Evolutionary conservation across 805 yeast species (phyloP), one percentile per base, ranked within the genome.

Genomic region (Myxozyma kluyveri): DNA sequence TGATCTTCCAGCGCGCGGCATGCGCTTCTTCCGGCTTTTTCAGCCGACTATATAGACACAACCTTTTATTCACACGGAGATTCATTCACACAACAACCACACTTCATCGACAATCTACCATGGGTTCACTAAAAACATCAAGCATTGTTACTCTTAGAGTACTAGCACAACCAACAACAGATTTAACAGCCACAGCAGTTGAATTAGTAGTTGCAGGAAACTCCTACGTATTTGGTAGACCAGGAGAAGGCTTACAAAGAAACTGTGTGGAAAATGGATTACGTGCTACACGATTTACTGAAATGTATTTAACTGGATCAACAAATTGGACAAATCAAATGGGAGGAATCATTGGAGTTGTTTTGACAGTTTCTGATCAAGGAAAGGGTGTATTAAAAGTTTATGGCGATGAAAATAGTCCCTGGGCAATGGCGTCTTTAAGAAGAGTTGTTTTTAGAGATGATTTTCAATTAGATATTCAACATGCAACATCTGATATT

Each of bases 321-420:
- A 56, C 86, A 9, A 68, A 77, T 48, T 91, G 96, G 96, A 26
- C 43, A 4, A 67, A 76, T 4, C 75, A 83, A n/a, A 70, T 88
- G 1, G 88, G 95, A n/a, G 99, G 99, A 0, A 68, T 91, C 4
- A 97, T 98, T 0, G 99, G 99, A 0, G 70, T 88, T 62, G 79
- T 91, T 44, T 70, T 91, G 45, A 88, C 97, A 0, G 74, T 86
- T 12, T 82, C 87, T 50, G 96, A 88, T 61, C 86, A 88, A 61
- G 89, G 88, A 1, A 74, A 77, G 56, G 76, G 77, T 43, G 73
- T 73, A 4, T 65, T 86, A 35, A 75, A 75, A n/a, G 69, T 88
- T 0, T 76, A 81, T 44, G 79, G 83, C n/a, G 72, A 69, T 41
- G 65, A 71, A 1, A 63, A 80, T 26, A 50, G 78, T 19, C 73